Evolutionary conservation across 768 basidiomycete species (phyloP), one percentile per base, ranked within the genome.

Genomic region (Mycena haematopus): DNA sequence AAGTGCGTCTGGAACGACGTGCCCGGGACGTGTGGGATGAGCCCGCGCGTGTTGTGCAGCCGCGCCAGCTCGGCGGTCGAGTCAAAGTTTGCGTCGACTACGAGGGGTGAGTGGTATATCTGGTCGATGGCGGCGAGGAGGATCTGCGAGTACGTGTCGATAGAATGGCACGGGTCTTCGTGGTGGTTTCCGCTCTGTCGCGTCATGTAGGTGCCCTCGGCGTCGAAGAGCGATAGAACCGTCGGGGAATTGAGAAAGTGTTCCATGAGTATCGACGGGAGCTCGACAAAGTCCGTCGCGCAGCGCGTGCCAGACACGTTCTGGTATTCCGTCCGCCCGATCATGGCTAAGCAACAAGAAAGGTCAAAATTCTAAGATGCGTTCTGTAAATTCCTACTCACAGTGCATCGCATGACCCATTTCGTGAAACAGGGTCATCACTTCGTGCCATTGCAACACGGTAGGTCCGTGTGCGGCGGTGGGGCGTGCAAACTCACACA

Each of bases 331-430:
- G 96, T 99, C 49, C 93, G 84, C 46, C 96, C 96, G 65, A 99
- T 90, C 97, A 99, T 99, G 1, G 97, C 96, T 99, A 68, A 14
- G 27, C 31, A n/a, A n/a, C 46, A 6, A 58, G 35, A 47, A 21
- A 19, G 33, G 45, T 45, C 11, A 45, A 17, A 31, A 47, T 65
- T 35, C 57, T 27, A 35, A 56, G 54, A 53, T 50, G 22, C 45
- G 27, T 53, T 42, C 49, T 59, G 35, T 31, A 27, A 21, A 40
- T 57, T 47, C 29, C 44, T 14, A 82, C 95, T 82, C 71, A 98
- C 97, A 99, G 73, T 99, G 97, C 86, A 99, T 95, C 13, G 97
- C 97, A 77, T 99, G 97, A 0, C 97, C 97, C 95, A 99, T 97
- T 77, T 99, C 97, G 70, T 99, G 97, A 77, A 95, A 97, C 24